Evolutionary conservation across 345 rosid genomes (phyloP), one percentile per base, ranked within the genome.

Genomic region (Sapria himalayana): DNA sequence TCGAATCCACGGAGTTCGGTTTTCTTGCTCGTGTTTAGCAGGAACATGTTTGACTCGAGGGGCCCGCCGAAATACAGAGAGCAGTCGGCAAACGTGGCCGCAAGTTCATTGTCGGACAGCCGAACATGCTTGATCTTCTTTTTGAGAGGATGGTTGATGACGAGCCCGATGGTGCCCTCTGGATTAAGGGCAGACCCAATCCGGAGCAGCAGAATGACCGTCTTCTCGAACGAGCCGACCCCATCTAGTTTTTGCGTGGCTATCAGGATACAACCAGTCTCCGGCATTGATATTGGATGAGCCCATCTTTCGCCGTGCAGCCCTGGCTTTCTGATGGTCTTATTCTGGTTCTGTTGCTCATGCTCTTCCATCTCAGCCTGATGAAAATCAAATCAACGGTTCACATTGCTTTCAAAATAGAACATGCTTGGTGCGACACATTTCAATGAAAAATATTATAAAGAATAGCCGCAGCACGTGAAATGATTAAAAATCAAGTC

Each of bases 181-280:
- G 66, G 94, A 11, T 92, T 85, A 56, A 76, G 76, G 24, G 72
- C 63, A 18, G 85, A 67, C 47, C 94, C 97, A 12, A 85, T 65
- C 62, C 78, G 76, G 19, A 86, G 73, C 48, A 86, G 93, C 36
- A 86, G 94, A 64, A 86, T 82, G 9, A 86, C 97, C 0, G 85
- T 72, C 42, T 94, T 74, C 19, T 78, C 91, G 38, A 86, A 86
- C 17, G 89, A 64, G 32, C 66, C 66, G 21, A 78, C 67, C 32
- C 92, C 89, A 11, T 86, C 94, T 20, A 86, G 82, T 68, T 78
- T 81, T 72, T 78, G 85, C 3, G 94, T 86, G 17, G 97, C 97
- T 43, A 86, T 82, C 44, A 86, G 85, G 62, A 86, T 85, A 14
- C 82, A 81, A 15, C 94, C 97, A 4, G 79, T 70, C 70, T 86